Evolutionary conservation across 345 rosid genomes (phyloP).

Genomic region (Laguncularia racemosa): DNA sequence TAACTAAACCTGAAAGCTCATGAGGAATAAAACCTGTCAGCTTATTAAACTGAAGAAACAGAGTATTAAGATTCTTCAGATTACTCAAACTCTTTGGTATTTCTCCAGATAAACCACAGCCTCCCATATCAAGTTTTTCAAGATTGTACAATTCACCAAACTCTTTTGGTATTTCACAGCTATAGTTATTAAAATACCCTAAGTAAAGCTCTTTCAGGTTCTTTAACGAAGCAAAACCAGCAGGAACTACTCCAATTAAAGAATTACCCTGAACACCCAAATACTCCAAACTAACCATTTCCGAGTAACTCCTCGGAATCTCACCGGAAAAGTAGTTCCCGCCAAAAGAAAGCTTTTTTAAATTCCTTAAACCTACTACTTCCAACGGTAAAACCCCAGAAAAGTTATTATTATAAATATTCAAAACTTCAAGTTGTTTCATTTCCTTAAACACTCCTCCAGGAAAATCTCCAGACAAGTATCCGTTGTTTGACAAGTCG

Average conservation of each 20-base stretch:
- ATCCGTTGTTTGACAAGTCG: conserved; percentile 56
- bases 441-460: conserved; percentile 41
- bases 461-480: conserved; percentile 43
- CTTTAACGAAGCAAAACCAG: conserved; percentile 46
- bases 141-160: conserved; percentile 57
- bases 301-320: conserved; percentile 66
- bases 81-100: conserved; percentile 58
- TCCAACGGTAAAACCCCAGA: conserved; percentile 46
- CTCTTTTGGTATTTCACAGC: conserved; percentile 65
- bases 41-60: conserved; percentile 71
- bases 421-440: conserved; percentile 53
- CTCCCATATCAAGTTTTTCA: conserved; percentile 54
- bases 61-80: conserved; percentile 39
- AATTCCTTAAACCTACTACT: conserved; percentile 38
- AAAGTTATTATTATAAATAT: conserved; percentile 64
- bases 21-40: conserved; percentile 69
- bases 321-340: conserved; percentile 75
- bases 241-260: conserved; percentile 48
- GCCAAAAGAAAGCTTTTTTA: conserved; percentile 49
- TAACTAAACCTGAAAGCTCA: conserved; percentile 52
- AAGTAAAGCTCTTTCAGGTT: conserved; percentile 45
- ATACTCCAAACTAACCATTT: conserved; percentile 54
- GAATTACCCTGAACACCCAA: conserved; percentile 55
- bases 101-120: conserved; percentile 63
- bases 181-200: conserved; percentile 54